phyloP scores from a whole-genome alignment of 1,284 basidiomycete genomes.

The Apiotrichum laibachii region DNA sequence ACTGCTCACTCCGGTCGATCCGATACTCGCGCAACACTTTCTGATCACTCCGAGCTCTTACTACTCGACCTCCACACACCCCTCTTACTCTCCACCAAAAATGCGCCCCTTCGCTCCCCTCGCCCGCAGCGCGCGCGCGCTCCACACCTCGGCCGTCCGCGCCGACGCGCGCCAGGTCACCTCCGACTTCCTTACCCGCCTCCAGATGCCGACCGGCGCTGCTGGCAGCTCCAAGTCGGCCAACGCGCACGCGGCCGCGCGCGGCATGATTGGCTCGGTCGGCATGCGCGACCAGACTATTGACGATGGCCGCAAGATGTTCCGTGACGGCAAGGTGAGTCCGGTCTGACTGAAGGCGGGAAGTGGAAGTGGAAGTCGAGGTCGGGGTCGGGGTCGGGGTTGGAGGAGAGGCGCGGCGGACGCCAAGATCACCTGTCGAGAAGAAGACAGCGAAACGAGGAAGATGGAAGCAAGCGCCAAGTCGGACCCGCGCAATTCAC shows the following conservation, averaged over 20 bases:
- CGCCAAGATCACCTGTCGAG: no score
- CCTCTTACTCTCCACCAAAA: no score
- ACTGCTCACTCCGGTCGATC: not conserved
- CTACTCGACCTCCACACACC: no score
- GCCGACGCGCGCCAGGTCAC: conserved; percentile 14
- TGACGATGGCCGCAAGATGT: conserved; percentile 8
- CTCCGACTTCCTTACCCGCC: conserved; percentile 23
- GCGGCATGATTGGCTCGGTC: conserved; percentile 20
- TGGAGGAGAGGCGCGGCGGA: no score
- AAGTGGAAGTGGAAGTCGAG: not conserved
- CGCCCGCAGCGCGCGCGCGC: not conserved
- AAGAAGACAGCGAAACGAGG: no score
- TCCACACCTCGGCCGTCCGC: conserved; percentile 9
- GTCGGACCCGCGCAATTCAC: no score
- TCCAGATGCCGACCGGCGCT: not conserved
- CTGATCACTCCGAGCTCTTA: no score
- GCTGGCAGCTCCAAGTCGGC: not conserved
- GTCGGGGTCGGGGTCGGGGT: no score
- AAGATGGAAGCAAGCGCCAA: no score
- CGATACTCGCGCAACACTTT: not conserved
- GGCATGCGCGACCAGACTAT: conserved; percentile 10
- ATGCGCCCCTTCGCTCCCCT: no score
- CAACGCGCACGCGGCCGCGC: conserved; percentile 9
- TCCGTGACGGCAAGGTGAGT: conserved; percentile 14
- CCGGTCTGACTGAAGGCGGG: no score